phyloP scores from a whole-genome alignment of 2,329 filamentous ascomycete species.

The Mycosphaerelloides madeirae region DNA sequence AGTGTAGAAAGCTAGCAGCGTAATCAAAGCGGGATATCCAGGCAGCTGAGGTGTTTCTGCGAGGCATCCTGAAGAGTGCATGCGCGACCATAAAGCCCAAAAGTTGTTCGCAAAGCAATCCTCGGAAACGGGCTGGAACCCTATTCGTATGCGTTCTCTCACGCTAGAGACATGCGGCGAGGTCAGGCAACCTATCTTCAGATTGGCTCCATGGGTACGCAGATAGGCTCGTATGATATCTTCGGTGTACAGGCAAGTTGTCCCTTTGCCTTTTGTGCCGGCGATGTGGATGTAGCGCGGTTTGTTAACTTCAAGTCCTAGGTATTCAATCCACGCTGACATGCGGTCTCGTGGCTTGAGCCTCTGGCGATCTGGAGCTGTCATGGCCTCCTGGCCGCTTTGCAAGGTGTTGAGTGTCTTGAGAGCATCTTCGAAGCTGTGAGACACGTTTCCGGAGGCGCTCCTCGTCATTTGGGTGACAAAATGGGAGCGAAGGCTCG shows the following conservation, averaged over 20 bases:
- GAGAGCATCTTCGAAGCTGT: no score
- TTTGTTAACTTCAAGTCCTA: no score
- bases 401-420: no score
- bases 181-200: constrained; percentile 67
- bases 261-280: constrained; percentile 92
- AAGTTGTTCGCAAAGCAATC: constrained; percentile 69
- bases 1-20: constrained; percentile 66
- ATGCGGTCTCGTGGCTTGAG: no score
- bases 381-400: no score
- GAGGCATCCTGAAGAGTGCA: no score
- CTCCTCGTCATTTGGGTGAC: no score
- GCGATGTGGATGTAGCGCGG: constrained; percentile 77
- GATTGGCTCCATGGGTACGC: constrained; percentile 37
- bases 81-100: constrained; percentile 72
- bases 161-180: constrained; percentile 79
- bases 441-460: no score
- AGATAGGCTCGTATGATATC: constrained; percentile 59
- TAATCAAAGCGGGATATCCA: constrained; percentile 78
- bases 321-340: no score
- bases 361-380: no score
- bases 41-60: constrained; percentile 29
- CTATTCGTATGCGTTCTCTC: constrained; percentile 75
- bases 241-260: constrained; percentile 75
- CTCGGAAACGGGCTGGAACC: constrained; percentile 63
- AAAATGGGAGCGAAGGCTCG: no score